Evolutionary conservation across 768 basidiomycete species (phyloP).

Genomic region (Tephrocybe sp.): DNA sequence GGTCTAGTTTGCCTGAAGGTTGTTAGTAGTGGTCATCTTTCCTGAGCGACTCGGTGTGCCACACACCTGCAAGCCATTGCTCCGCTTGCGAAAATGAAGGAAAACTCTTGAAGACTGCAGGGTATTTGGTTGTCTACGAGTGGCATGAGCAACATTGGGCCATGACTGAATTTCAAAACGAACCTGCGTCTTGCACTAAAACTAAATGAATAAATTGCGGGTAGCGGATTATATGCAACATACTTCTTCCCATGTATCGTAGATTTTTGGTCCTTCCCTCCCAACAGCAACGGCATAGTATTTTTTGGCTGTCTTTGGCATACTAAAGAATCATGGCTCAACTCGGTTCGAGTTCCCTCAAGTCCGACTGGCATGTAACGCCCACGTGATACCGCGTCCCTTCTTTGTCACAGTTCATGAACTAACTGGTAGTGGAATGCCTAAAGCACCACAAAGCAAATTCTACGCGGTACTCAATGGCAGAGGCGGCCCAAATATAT

Average conservation of each 20-base stretch:
- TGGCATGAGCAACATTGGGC: not conserved
- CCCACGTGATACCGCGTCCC: no score
- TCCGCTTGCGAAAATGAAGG: constrained; percentile 42
- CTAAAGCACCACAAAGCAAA: no score
- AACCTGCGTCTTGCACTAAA: constrained; percentile 51
- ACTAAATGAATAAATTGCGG: not conserved
- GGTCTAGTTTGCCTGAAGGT: constrained; percentile 1
- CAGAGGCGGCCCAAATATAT: no score
- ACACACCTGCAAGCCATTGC: constrained; percentile 45
- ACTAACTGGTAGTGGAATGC: no score
- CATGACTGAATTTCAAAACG: constrained; percentile 3
- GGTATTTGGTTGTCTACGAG: constrained; percentile 52
- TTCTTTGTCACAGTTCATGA: no score
- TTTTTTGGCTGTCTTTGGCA: constrained; percentile 37
- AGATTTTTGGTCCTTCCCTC: constrained; percentile 57
- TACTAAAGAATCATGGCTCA: no score
- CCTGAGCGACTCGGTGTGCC: not conserved
- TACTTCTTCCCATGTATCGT: constrained; percentile 62
- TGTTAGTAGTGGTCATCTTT: not conserved
- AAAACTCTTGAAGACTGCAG: constrained; percentile 58
- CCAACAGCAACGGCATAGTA: constrained; percentile 65
- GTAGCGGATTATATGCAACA: constrained; percentile 11
- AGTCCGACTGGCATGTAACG: no score
- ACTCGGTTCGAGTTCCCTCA: no score
- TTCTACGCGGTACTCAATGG: no score